Evolutionary conservation across 106 monocot species (phyloP).

Genomic region (Dendrobium catenatum): DNA sequence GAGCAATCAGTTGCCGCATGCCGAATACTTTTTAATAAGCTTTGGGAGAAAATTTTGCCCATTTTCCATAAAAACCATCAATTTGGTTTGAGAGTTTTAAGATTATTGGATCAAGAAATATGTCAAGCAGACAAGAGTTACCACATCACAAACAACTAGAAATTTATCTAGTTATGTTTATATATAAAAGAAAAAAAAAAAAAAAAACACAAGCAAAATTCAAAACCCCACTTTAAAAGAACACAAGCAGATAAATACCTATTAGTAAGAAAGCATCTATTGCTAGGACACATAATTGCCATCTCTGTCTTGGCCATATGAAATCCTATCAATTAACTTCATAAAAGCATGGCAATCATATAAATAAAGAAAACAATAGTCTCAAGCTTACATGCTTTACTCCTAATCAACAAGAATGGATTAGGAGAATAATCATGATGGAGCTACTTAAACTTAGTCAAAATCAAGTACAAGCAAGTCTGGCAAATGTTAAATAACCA

Average conservation of each 20-base stretch:
- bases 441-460: not conserved
- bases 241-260: not conserved
- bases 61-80: not conserved
- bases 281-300: not conserved
- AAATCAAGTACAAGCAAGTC: slow-evolving; percentile 34
- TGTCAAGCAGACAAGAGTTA: not conserved
- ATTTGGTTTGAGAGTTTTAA: too few species aligned
- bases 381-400: not conserved
- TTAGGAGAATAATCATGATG: not conserved
- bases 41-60: not conserved
- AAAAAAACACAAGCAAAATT: not conserved
- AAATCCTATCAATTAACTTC: not conserved
- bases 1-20: not conserved
- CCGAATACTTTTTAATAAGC: not conserved
- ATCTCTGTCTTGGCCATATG: not conserved
- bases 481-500: slow-evolving; percentile 88
- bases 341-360: not conserved
- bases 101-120: not conserved
- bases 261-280: not conserved
- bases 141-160: not conserved
- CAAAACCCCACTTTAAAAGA: not conserved
- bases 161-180: not conserved
- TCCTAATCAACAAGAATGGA: not conserved
- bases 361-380: not conserved
- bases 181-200: not conserved